phyloP scores from a whole-genome alignment of 2,329 filamentous ascomycete species.

The Cladorrhinum sp. region DNA sequence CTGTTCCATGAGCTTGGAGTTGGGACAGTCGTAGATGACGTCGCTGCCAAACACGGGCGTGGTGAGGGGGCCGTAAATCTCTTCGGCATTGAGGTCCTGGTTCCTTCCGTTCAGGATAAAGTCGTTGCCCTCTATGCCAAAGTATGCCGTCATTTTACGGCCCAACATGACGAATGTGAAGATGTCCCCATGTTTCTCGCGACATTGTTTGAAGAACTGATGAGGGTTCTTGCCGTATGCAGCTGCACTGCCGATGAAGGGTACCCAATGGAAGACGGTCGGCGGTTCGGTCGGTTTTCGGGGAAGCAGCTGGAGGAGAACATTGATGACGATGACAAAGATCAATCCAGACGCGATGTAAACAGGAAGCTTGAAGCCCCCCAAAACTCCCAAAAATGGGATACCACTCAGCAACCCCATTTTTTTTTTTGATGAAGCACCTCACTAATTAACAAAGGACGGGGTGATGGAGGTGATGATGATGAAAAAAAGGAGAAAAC shows the following conservation, averaged over 20 bases:
- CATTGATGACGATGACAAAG: conserved; percentile 53
- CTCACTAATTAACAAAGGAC: too few relatives aligned
- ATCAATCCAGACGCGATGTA: background rate
- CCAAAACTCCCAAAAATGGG: background rate
- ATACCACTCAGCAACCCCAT: background rate
- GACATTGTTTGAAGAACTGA: conserved; percentile 72
- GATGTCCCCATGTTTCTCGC: conserved; percentile 59
- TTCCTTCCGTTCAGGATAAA: conserved; percentile 52
- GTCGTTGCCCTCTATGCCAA: conserved; percentile 49
- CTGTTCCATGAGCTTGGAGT: conserved; percentile 79
- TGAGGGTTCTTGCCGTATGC: conserved; percentile 92
- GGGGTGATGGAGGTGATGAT: background rate
- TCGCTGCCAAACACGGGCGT: conserved; percentile 65
- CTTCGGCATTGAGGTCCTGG: conserved; percentile 49
- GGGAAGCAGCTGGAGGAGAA: conserved; percentile 73
- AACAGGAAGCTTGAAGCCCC: background rate
- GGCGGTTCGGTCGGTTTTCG: conserved; percentile 77
- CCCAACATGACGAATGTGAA: conserved; percentile 52
- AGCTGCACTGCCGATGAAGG: conserved; percentile 82
- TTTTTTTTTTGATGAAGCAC: background rate
- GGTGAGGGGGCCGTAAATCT: conserved; percentile 47
- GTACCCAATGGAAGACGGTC: conserved; percentile 75
- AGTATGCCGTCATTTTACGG: conserved; percentile 44
- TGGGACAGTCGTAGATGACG: conserved; percentile 78
- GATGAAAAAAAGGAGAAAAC: background rate